phyloP scores from a whole-genome alignment of 352 stramenopile genomes.

The Pythium myriotylum region DNA sequence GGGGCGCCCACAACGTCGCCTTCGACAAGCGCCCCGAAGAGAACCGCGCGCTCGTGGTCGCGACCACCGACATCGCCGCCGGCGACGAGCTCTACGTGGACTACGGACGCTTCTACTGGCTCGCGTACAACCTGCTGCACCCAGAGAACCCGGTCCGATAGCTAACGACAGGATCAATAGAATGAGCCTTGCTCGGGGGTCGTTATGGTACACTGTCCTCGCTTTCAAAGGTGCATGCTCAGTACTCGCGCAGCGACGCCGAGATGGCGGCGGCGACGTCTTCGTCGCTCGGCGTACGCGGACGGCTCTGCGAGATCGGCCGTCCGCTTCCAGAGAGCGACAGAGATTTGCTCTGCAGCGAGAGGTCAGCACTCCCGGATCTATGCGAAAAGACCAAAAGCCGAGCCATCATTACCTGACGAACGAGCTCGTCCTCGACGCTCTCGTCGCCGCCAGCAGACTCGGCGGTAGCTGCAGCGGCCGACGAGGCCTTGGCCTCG shows the following conservation, averaged over 20 bases:
- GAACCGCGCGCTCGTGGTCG: conserved; percentile 56
- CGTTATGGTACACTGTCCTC: neutral
- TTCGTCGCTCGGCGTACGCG: conserved; percentile 51
- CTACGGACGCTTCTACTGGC: conserved; percentile 85
- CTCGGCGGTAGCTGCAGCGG: conserved; percentile 2
- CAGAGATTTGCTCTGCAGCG: conserved; percentile 24
- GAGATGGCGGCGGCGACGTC: conserved; percentile 69
- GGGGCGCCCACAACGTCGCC: conserved; percentile 66
- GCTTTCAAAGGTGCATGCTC: conserved; percentile 2
- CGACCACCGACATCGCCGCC: conserved; percentile 52
- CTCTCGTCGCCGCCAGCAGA: conserved; percentile 27
- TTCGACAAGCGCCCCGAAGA: conserved; percentile 68
- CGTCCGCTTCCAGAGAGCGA: conserved; percentile 45
- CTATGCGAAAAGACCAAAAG: neutral
- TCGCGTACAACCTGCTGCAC: conserved; percentile 75
- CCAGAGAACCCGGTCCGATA: conserved; percentile 56
- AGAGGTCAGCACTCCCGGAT: neutral
- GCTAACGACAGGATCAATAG: conserved; percentile 6
- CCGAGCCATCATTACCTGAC: conserved; percentile 44
- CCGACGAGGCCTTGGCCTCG: conserved; percentile 19
- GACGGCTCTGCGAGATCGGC: conserved; percentile 26
- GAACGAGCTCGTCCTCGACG: conserved; percentile 45
- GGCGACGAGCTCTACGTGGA: conserved; percentile 81
- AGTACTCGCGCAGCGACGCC: conserved; percentile 66
- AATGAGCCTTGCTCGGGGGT: neutral